Conservation (phyloP, 2,329 filamentous ascomycete genomes). For the Lasiodiplodia sp. region DNA sequence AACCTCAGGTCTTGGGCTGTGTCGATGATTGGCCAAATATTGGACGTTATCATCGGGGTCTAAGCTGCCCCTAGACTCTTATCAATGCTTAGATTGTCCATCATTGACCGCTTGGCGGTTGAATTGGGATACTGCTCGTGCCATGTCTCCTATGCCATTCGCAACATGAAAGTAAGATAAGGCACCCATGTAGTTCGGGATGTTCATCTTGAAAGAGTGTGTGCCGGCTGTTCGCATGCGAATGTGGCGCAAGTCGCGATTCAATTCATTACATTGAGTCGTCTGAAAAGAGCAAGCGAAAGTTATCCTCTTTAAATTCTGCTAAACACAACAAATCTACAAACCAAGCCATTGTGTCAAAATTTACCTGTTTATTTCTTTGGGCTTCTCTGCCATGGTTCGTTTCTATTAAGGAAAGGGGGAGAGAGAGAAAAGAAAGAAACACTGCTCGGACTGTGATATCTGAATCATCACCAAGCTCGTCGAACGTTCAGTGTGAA, state of each 20-base stretch:
- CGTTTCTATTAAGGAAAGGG: too few relatives aligned
- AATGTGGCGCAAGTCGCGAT: background rate
- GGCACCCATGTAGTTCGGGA: background rate
- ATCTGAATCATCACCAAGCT: background rate
- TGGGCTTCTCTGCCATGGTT: background rate
- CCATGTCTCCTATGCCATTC: background rate
- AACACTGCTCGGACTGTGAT: background rate
- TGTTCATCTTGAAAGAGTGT: background rate
- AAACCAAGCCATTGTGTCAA: too few relatives aligned
- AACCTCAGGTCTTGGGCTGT: background rate
- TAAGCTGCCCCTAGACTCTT: background rate
- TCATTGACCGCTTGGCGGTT: background rate
- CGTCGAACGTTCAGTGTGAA: background rate
- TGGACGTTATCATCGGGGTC: background rate
- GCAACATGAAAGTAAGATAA: background rate
- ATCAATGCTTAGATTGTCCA: background rate
- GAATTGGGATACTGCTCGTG: background rate
- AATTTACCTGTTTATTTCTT: background rate
- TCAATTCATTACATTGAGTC: background rate
- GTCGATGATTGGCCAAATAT: background rate
- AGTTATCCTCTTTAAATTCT: background rate
- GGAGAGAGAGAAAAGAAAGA: too few relatives aligned
- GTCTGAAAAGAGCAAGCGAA: background rate
- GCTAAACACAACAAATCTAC: too few relatives aligned
- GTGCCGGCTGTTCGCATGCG: background rate